phyloP scores from a whole-genome alignment of 148 eudicot species.

The Camellia sinensis region DNA sequence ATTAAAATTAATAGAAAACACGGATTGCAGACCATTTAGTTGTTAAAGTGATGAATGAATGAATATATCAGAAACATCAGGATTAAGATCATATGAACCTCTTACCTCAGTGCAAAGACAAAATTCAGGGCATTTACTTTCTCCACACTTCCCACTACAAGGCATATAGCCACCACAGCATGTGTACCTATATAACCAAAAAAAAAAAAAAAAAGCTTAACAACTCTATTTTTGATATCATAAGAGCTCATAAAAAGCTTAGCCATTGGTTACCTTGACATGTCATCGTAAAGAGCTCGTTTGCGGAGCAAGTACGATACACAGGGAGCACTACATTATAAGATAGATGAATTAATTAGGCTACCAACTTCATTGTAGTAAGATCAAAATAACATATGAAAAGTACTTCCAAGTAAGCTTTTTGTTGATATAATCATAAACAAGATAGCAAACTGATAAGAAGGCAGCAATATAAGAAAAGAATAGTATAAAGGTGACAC shows the following conservation, averaged over 20 bases:
- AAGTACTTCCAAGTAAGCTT: background rate
- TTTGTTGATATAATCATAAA: background rate
- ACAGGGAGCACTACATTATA: conserved; percentile 68
- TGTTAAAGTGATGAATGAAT: background rate
- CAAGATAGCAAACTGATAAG: background rate
- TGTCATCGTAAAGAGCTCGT: conserved; percentile 91
- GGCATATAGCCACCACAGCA: conserved; percentile 99
- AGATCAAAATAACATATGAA: background rate
- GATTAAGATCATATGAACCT: conserved; percentile 1
- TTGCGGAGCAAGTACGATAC: conserved; percentile 86
- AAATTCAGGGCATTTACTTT: conserved; percentile 23
- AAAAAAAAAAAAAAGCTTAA: background rate
- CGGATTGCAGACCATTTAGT: background rate
- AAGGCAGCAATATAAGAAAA: background rate
- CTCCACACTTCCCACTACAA: conserved; percentile 97
- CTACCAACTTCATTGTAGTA: background rate
- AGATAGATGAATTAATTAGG: conserved; percentile 2
- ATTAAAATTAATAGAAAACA: background rate
- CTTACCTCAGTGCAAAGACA: conserved; percentile 39
- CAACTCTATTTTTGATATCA: background rate
- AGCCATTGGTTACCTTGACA: conserved; percentile 60
- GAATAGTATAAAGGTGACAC: background rate
- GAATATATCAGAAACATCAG: background rate
- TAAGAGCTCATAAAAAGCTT: background rate
- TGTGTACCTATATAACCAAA: conserved; percentile 47